Evolutionary conservation across 2,329 filamentous ascomycete genomes (phyloP), one percentile per base, ranked within the genome.

Genomic region (Diaporthe amygdali): DNA sequence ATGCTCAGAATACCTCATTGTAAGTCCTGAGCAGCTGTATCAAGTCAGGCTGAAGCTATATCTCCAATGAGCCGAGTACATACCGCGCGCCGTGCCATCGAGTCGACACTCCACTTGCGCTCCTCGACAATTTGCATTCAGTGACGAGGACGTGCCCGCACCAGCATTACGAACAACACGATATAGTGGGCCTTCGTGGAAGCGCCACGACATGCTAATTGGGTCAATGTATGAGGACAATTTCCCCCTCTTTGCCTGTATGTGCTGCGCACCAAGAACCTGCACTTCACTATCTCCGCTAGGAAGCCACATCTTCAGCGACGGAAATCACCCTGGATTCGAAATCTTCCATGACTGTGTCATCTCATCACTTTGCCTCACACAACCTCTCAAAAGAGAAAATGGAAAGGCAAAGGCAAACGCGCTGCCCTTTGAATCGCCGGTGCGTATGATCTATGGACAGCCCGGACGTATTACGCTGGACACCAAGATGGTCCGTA

Each of bases 91-190:
- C 41, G 41, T 47, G 41, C 41, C 34, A 10, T 20, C 17, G 25
- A 46, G 41, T 47, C 27, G 41, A 22, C 41, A 34, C 59, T 34
- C 59, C 59, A 63, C 59, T 47, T 47, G 3, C 59, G 47, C 27
- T 63, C 59, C 59, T 63, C 59, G 59, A 34, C 59, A 63, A 63
- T 63, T 63, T 63, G 59, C n/a, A 47, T 22, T 20, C 6, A 12
- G 41, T 47, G 37, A 63, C 41, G 59, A 63, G 56, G 27, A 63
- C 56, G 56, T 25, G 39, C 56, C 41, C 15, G 22, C 25, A 46
- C 56, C 56, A 63, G 27, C 39, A 44, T 61, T 61, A 46, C 39
- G 39, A 61, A 44, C 25, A 61, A 39, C 56, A 32, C n/a, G 41
- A n/a, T 46, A 32, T 14, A n/a, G 59, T 63, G 59, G 59, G 41